Percentiles rank a stretch among this genome's conserved stretches.
Evolutionary conservation across 805 yeast genomes (phyloP).

Genomic region (Pichia heedii): DNA sequence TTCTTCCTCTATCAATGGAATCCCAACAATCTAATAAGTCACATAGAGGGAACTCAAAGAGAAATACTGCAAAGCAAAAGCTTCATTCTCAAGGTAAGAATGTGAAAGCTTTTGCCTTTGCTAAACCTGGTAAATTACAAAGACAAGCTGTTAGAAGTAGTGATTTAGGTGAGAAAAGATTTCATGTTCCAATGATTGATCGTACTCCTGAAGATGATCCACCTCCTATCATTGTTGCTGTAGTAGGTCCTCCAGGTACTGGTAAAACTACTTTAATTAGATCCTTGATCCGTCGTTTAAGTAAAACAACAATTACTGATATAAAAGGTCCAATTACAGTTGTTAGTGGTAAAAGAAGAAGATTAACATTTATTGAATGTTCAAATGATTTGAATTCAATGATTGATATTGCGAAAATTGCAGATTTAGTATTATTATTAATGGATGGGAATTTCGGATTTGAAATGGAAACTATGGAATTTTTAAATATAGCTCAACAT

Average conservation of each 20-base stretch:
- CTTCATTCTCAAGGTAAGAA: conserved; percentile 79
- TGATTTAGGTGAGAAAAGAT: conserved; percentile 72
- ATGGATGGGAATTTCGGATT: conserved; percentile 97
- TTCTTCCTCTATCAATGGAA: conserved; percentile 12
- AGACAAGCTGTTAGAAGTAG: conserved; percentile 76
- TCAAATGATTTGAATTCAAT: conserved; percentile 87
- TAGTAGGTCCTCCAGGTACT: conserved; percentile 98
- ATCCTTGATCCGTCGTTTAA: conserved; percentile 76
- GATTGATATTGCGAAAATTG: conserved; percentile 93
- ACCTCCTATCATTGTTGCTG: conserved; percentile 93
- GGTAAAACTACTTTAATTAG: conserved; percentile 92
- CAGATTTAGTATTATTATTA: conserved; percentile 81
- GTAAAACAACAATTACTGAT: conserved; percentile 79
- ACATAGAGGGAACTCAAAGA: conserved; percentile 53
- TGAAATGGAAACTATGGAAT: conserved; percentile 99
- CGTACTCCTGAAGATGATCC: conserved; percentile 97
- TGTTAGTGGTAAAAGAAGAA: conserved; percentile 88
- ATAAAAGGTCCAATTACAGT: conserved; percentile 95
- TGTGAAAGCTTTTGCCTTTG: conserved; percentile 76
- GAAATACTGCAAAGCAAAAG: conserved; percentile 71
- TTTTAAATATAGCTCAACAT: conserved; percentile 88
- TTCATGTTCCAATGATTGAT: conserved; percentile 97
- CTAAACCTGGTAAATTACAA: conserved; percentile 80
- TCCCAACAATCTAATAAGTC: conserved; percentile 49
- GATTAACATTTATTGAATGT: conserved; percentile 89